A percentile compares a stretch with the other conserved stretches of the same genome.
These are phyloP conservation scores for Eimeria zaria DNA, from an alignment of 169 alveolate species.

Conservation along the genomic window DNA sequence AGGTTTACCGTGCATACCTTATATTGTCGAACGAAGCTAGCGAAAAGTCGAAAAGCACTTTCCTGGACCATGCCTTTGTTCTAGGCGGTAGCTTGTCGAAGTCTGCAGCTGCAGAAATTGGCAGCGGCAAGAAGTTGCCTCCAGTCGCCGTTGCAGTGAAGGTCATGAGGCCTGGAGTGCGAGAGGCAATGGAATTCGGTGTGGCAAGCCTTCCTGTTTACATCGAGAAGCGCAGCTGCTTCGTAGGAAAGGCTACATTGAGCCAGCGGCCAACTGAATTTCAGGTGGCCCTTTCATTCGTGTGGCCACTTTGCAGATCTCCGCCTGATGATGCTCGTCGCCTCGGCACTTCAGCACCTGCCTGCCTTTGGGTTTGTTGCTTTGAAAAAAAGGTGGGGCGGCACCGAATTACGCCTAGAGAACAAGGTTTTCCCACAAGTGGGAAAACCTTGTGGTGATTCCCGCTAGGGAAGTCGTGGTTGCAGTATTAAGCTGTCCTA, in stretches of 20 bases:
- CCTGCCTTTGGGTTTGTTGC: constrained; percentile 71
- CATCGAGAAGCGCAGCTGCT: neutral
- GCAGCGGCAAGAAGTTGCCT: constrained; percentile 41
- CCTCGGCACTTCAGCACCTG: constrained; percentile 56
- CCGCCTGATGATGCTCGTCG: constrained; percentile 41
- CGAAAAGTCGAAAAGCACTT: constrained; percentile 36
- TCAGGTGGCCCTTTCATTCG: neutral
- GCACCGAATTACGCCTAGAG: neutral
- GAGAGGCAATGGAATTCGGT: constrained; percentile 79
- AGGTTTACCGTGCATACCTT: constrained; percentile 79
- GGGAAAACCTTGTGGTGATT: too few relatives aligned
- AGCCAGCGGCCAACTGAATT: neutral
- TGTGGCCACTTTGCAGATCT: constrained; percentile 58
- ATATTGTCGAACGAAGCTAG: constrained; percentile 16
- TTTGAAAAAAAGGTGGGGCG: constrained; percentile 59
- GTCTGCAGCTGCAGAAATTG: constrained; percentile 6
- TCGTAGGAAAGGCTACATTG: neutral
- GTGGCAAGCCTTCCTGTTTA: constrained; percentile 29
- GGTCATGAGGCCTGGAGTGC: constrained; percentile 76
- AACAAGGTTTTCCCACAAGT: neutral
- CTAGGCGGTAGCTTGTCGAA: constrained; percentile 54
- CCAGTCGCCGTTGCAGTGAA: constrained; percentile 80
- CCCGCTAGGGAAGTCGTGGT: neutral
- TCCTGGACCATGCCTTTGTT: constrained; percentile 58
- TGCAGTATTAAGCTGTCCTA: neutral